These are phyloP conservation scores for Linaria vulgaris DNA, from an alignment of 257 asterid genomes.

Conservation along the genomic window DNA sequence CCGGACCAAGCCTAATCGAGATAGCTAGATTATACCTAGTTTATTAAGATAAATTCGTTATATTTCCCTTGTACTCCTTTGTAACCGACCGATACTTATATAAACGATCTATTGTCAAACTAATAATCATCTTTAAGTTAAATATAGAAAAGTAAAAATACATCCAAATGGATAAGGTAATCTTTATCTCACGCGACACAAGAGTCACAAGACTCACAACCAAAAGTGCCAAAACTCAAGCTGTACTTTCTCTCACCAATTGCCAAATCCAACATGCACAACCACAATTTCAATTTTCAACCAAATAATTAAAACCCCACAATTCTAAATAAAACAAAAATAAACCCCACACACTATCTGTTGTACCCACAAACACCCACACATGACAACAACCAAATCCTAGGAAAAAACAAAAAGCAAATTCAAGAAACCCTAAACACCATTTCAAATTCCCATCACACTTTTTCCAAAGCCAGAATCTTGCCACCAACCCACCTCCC, in stretches of 20 bases:
- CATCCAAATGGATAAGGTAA: no score
- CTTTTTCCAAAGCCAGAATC: conserved; percentile 19
- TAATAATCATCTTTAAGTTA: no score
- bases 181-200: no score
- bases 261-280: conserved; percentile 14
- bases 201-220: no score
- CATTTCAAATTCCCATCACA: conserved; percentile 16
- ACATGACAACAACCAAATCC: conserved; percentile 11
- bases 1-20: no score
- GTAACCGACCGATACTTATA: no score
- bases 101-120: no score
- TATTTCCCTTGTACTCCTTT: no score
- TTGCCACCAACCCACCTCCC: conserved; percentile 22
- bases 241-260: conserved; percentile 21
- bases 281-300: conserved; percentile 19
- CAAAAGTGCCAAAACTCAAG: not conserved
- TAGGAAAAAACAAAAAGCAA: conserved; percentile 21
- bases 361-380: no score
- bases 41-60: no score
- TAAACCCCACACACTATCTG: conserved; percentile 22
- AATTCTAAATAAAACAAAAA: conserved; percentile 22
- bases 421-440: conserved; percentile 34
- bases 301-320: conserved; percentile 18
- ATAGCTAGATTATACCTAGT: no score
- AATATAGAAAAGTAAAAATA: no score